A percentile compares a stretch with the other conserved stretches of the same genome.
phyloP scores from a whole-genome alignment of 495 filamentous ascomycete genomes.

The Massariosphaeria phaeospora region DNA sequence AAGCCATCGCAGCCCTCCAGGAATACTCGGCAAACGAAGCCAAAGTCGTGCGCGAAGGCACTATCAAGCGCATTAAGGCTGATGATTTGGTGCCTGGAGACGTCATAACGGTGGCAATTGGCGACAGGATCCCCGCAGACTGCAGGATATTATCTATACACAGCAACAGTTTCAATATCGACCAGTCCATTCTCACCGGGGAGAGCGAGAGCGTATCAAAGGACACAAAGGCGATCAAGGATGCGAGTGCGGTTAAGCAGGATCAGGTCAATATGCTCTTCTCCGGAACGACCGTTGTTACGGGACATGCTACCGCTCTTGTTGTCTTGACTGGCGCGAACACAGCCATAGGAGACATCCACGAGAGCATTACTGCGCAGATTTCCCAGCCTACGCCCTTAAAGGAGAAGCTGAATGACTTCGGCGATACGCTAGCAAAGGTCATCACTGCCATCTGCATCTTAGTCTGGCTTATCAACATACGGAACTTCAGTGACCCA shows the following conservation, averaged over 20 bases:
- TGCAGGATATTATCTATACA: constrained; percentile 85
- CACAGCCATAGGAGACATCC: constrained; percentile 97
- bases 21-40: constrained; percentile 99
- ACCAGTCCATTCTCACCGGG: constrained; percentile 96
- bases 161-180: constrained; percentile 93
- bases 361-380: constrained; percentile 95
- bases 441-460: constrained; percentile 97
- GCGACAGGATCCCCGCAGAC: constrained; percentile 94
- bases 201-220: constrained; percentile 98
- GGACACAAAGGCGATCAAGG: constrained; percentile 62
- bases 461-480: constrained; percentile 97
- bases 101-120: constrained; percentile 81
- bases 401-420: constrained; percentile 98
- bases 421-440: constrained; percentile 93
- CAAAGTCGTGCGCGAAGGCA: constrained; percentile 79
- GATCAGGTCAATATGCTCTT: constrained; percentile 98
- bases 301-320: constrained; percentile 85
- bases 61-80: constrained; percentile 72
- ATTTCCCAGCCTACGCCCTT: constrained; percentile 96
- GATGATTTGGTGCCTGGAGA: constrained; percentile 97
- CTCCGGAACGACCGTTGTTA: constrained; percentile 95
- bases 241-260: constrained; percentile 87
- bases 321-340: constrained; percentile 86
- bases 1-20: constrained; percentile 95
- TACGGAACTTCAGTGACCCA: constrained; percentile 91